Conservation (phyloP, 805 yeast genomes). For the Candida andamanensis region DNA sequence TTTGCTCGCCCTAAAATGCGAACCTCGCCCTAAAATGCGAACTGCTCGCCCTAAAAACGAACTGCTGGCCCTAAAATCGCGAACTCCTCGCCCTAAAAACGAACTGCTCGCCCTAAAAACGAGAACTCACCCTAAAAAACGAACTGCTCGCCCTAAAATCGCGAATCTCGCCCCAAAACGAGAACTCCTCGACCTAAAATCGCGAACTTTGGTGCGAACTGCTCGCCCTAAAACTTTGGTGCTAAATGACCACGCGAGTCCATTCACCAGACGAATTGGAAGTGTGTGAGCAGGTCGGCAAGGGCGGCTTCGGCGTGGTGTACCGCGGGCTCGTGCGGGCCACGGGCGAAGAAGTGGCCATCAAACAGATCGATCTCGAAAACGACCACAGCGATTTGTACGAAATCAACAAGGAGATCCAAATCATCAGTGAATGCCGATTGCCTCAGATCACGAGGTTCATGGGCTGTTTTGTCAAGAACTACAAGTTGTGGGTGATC, state of each 20-base stretch:
- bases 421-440: constrained; percentile 62
- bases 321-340: constrained; percentile 53
- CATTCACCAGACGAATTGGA: constrained; percentile 35
- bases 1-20: too few species aligned
- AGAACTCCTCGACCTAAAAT: too few species aligned
- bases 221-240: too few species aligned
- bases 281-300: constrained; percentile 54
- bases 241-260: constrained; percentile 15
- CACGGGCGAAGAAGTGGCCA: constrained; percentile 44
- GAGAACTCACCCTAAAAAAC: too few species aligned
- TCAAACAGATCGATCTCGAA: constrained; percentile 69
- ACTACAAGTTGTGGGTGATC: constrained; percentile 68
- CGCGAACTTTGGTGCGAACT: too few species aligned
- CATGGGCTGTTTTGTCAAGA: constrained; percentile 66
- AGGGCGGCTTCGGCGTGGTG: constrained; percentile 78
- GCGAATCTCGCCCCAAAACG: too few species aligned
- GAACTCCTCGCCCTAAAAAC: too few species aligned
- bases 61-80: too few species aligned
- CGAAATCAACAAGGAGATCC: constrained; percentile 71
- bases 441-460: constrained; percentile 60
- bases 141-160: too few species aligned
- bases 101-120: too few species aligned
- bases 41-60: too few species aligned
- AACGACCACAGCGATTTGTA: constrained; percentile 56
- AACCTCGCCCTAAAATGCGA: too few species aligned